phyloP scores from a whole-genome alignment of 2,329 filamentous ascomycete genomes.

The Botrytis porri region DNA sequence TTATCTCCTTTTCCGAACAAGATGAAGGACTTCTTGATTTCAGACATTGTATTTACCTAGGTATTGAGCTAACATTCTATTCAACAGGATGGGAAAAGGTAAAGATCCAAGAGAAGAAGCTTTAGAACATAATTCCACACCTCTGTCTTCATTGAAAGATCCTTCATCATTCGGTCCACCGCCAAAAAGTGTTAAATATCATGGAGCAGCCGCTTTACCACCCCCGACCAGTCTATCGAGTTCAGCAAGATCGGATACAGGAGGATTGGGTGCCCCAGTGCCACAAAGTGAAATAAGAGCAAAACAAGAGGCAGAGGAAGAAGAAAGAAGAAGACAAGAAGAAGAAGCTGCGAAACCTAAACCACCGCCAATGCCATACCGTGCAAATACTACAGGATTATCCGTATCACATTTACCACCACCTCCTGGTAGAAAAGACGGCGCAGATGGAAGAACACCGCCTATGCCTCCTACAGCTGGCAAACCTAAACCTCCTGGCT shows the following conservation, averaged over 20 bases:
- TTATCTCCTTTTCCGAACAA: not conserved
- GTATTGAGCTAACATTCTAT: not conserved
- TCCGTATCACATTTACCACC: conserved; percentile 57
- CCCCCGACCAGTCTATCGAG: conserved; percentile 19
- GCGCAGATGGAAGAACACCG: conserved; percentile 32
- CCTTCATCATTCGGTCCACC: conserved; percentile 64
- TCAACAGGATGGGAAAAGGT: conserved; percentile 36
- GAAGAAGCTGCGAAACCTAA: conserved; percentile 33
- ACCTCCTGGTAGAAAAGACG: conserved; percentile 50
- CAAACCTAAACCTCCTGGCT: conserved; percentile 36
- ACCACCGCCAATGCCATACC: conserved; percentile 57
- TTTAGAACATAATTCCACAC: conserved; percentile 40
- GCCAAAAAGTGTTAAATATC: conserved; percentile 50
- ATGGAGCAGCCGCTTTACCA: conserved; percentile 35
- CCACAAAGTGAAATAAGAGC: conserved; percentile 39
- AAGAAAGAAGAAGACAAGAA: conserved; percentile 31
- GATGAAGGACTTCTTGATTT: not conserved
- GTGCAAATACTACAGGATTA: conserved; percentile 58
- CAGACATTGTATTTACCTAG: not conserved
- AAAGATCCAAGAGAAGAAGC: conserved; percentile 32
- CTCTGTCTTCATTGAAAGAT: conserved; percentile 60
- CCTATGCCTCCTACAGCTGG: conserved; percentile 22
- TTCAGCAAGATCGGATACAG: conserved; percentile 34
- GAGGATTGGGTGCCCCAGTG: conserved; percentile 46
- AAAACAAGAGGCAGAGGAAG: conserved; percentile 37